phyloP scores from a whole-genome alignment of 2,329 filamentous ascomycete species.

The Hypoxylon sp. region DNA sequence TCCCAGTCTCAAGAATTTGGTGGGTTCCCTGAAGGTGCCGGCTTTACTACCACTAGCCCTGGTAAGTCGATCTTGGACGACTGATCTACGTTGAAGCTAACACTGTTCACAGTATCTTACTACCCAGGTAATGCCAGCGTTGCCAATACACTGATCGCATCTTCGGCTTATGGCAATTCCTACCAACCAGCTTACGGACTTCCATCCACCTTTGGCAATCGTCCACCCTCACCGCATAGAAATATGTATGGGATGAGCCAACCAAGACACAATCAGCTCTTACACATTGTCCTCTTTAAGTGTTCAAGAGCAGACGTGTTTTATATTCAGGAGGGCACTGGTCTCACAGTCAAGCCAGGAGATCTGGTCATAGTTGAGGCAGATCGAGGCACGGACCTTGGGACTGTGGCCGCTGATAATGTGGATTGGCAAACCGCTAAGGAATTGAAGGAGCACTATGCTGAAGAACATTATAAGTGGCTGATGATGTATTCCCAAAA shows the following conservation, averaged over 20 bases:
- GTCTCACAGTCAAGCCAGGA: conserved; percentile 88
- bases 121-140: conserved; percentile 56
- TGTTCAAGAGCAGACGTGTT: conserved; percentile 96
- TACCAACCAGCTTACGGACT: conserved; percentile 65
- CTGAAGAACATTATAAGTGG: conserved; percentile 97
- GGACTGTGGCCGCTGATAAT: conserved; percentile 90
- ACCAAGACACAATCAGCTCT: conserved; percentile 75
- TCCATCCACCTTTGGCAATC: conserved; percentile 62
- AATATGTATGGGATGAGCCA: conserved; percentile 73
- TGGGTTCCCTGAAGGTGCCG: conserved; percentile 59
- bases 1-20: conserved; percentile 62
- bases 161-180: conserved; percentile 58
- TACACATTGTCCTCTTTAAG: conserved; percentile 97
- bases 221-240: conserved; percentile 73
- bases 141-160: conserved; percentile 54
- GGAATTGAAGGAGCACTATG: conserved; percentile 89
- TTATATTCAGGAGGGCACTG: conserved; percentile 96
- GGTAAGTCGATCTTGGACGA: conserved; percentile 56
- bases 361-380: conserved; percentile 98
- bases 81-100: conserved; percentile 46
- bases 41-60: conserved; percentile 58
- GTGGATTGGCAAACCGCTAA: conserved; percentile 91
- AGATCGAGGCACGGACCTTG: conserved; percentile 94
- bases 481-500: conserved; percentile 98
- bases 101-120: conserved; percentile 55